Evolutionary conservation across 2,329 filamentous ascomycete genomes (phyloP), one percentile per base, ranked within the genome.

Genomic region (Helotiales sp.): DNA sequence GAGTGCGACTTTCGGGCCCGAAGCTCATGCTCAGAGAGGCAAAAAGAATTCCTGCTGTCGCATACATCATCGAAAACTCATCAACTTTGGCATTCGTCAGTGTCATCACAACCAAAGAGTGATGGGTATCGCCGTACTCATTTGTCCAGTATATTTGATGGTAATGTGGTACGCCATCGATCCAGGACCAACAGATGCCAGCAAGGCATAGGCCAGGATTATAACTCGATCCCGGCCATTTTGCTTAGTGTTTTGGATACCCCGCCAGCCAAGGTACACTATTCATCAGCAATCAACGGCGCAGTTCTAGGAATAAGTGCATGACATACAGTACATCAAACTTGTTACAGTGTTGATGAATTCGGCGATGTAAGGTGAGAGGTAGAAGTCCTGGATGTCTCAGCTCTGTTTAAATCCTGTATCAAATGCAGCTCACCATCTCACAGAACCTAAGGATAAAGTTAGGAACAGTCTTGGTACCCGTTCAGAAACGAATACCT

Each of bases 291-390:
- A 13, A 12, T 12, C 4, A 19, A 9, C 13, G 19, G 3, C 8
- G 15, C 13, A 12, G 3, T 44, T 2, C 40, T 13, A 22, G n/a
- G 25, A 25, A 3, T 33, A n/a, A 15, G 22, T 13, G 42, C 31
- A 25, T n/a, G 30, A 44, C 66, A 27, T 71, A 80, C 77, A 71
- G 62, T 79, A 81, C 9, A 72, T 71, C 1, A 78, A 53, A 58
- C 79, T 81, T 7, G 77, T 80, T 46, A 81, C 57, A 1, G 79
- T 76, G 61, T 81, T 81, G 57, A 81, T 70, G 57, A 81, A 79
- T 60, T 81, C 79, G 36, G 75, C 79, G 47, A 81, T 69, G 65
- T 81, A 81, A 1, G 68, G 63, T 2, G 77, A 78, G 36, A 81
- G 67, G 51, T 72, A 76, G 63, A 79, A 84, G 66, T 84, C 81